Evolutionary conservation across 192 early-diverging fungal genomes (phyloP), one percentile per base, ranked within the genome.

Genomic region (Phlyctochytrium arcticum): DNA sequence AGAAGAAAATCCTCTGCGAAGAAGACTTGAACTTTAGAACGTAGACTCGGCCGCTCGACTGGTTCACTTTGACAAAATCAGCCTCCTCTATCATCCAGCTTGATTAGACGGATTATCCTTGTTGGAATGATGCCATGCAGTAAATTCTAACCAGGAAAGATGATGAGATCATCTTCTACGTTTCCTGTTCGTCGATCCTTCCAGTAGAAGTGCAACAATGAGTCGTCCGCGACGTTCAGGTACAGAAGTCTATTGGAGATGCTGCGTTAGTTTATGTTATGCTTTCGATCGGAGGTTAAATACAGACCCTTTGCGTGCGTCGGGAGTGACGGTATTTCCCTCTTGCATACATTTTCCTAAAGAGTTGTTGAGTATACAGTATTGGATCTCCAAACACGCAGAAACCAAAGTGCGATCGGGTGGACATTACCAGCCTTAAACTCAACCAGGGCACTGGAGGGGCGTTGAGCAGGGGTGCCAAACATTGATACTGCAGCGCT

Each of bases 21-120:
- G 90, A 91, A 2, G 90, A 85, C 71, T 87, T 84, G 75, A 92
- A 94, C 68, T 85, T 87, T 19, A 94, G 75, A 48, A 94, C 76
- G 62, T 86, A 86, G 0, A 94, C 92, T 56, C 92, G 88, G 6
- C 85, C 90, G 21, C 78, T 53, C 0, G 78, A 66, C 69, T 81
- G 80, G 44, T 51, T 44, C 12, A 80, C 82, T 42, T 79, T 78
- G n/a, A 74, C 81, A 24, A 90, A 70, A 35, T 87, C 82, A 5
- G 88, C 89, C 65, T 94, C 92, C 24, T 87, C 90, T 9, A 85
- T 80, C 47, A 33, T 89, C 88, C 29, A 90, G 34, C 24, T 23
- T 5, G 5, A 36, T 42, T 3, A 37, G 19, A 35, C n/a, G 12
- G 0, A 23, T 37, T 36, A 19, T 35, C 0, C 34, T 31, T 8